Conservation (phyloP, 768 basidiomycete species). For the Boletus sensibilis region DNA sequence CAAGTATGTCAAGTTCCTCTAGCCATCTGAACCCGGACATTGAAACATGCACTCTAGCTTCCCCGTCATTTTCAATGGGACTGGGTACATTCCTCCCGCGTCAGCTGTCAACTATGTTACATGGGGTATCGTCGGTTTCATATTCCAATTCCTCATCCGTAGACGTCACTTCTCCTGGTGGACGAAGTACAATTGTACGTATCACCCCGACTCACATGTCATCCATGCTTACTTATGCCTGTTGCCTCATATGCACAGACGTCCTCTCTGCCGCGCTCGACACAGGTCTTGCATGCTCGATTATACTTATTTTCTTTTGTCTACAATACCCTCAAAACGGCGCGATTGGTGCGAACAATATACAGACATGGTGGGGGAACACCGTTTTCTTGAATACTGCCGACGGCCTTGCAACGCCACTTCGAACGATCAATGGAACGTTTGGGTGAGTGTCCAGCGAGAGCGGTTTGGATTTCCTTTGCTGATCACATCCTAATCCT, state of each 20-base stretch:
- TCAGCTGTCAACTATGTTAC: conserved; percentile 64
- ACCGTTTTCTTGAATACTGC: conserved; percentile 35
- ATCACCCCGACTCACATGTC: conserved; percentile 7
- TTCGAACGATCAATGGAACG: conserved; percentile 16
- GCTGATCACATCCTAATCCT: not conserved
- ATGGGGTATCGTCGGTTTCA: conserved; percentile 64
- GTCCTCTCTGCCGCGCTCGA: conserved; percentile 73
- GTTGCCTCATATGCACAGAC: conserved; percentile 30
- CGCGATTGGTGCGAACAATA: conserved; percentile 50
- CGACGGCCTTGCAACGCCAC: conserved; percentile 22
- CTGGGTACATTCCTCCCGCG: conserved; percentile 63
- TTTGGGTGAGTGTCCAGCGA: conserved; percentile 27
- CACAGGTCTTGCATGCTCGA: conserved; percentile 61
- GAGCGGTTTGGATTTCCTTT: not conserved
- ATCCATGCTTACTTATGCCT: not conserved
- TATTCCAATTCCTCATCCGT: conserved; percentile 64
- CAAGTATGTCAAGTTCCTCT: conserved; percentile 45
- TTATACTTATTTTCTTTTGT: conserved; percentile 57
- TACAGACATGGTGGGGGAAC: conserved; percentile 74
- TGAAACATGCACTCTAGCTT: conserved; percentile 32
- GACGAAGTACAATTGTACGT: conserved; percentile 50
- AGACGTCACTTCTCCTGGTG: conserved; percentile 67
- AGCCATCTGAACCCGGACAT: not conserved
- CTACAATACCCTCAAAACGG: conserved; percentile 66
- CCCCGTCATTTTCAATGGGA: conserved; percentile 56